These are phyloP conservation scores for Colletotrichum shisoi DNA, from an alignment of 2,329 filamentous ascomycete genomes.

Conservation along the genomic window DNA sequence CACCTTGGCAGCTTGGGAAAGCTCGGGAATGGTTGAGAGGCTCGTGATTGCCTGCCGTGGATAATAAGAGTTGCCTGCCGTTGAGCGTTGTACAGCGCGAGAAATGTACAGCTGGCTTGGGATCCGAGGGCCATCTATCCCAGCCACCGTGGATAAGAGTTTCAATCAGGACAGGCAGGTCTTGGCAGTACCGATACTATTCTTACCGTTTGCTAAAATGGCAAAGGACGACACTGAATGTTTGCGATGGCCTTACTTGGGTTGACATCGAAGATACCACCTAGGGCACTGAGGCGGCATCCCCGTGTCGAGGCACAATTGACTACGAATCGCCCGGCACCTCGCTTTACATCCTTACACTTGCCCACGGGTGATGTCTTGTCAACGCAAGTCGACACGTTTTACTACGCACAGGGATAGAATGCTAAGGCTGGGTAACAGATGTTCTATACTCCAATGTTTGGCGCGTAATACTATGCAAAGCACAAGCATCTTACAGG, in stretches of 20 bases:
- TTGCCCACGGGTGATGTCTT: too few species aligned
- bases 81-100: not conserved
- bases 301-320: not conserved
- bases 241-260: not conserved
- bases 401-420: too few species aligned
- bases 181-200: too few species aligned
- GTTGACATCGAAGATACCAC: too few species aligned
- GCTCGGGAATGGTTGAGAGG: not conserved
- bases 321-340: not conserved
- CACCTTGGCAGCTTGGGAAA: not conserved
- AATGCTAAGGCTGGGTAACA: too few species aligned
- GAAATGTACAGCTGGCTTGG: not conserved
- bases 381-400: not conserved
- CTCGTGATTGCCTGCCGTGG: slow-evolving; percentile 2
- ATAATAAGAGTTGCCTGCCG: slow-evolving; percentile 1
- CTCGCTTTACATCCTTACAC: too few species aligned
- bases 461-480: too few species aligned
- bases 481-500: too few species aligned
- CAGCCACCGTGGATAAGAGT: too few species aligned
- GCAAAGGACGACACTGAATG: too few species aligned
- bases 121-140: not conserved
- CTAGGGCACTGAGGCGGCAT: not conserved
- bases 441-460: too few species aligned
- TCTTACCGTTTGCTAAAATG: not conserved
- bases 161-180: too few species aligned